phyloP scores from a whole-genome alignment of 306 rosid genomes.

The Gillenia trifoliata region DNA sequence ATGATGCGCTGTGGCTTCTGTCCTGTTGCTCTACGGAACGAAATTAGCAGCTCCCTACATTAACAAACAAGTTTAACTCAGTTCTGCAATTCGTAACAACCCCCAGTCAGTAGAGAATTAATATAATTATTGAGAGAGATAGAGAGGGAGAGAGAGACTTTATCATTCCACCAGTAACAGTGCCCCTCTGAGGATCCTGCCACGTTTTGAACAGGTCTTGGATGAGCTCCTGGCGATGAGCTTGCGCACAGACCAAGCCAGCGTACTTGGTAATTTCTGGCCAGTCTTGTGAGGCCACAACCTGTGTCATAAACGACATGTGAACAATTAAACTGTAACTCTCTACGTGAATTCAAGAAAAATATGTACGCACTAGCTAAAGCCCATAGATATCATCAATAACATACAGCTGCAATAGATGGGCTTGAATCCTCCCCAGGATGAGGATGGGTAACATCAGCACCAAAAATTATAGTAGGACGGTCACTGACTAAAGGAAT shows the following conservation, averaged over 20 bases:
- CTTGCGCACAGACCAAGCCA: constrained; percentile 96
- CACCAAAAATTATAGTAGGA: constrained; percentile 96
- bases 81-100: not conserved
- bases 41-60: constrained; percentile 84
- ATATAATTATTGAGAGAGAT: not conserved
- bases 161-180: constrained; percentile 89
- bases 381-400: not conserved
- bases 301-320: constrained; percentile 33
- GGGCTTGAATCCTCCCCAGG: constrained; percentile 99
- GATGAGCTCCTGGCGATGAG: constrained; percentile 92
- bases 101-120: not conserved
- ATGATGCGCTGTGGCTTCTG: constrained; percentile 94
- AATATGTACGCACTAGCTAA: not conserved
- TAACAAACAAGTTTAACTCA: not conserved
- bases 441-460: constrained; percentile 99
- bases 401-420: constrained; percentile 89
- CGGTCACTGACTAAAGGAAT: constrained; percentile 89
- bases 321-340: not conserved
- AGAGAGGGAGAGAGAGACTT: constrained; percentile 40
- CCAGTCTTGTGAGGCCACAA: constrained; percentile 99
- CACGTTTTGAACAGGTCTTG: constrained; percentile 88
- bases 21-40: constrained; percentile 94
- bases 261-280: constrained; percentile 96
- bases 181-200: constrained; percentile 92
- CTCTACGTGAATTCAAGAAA: not conserved